Conservation (phyloP, 345 rosid species). For the Populus tremula region DNA sequence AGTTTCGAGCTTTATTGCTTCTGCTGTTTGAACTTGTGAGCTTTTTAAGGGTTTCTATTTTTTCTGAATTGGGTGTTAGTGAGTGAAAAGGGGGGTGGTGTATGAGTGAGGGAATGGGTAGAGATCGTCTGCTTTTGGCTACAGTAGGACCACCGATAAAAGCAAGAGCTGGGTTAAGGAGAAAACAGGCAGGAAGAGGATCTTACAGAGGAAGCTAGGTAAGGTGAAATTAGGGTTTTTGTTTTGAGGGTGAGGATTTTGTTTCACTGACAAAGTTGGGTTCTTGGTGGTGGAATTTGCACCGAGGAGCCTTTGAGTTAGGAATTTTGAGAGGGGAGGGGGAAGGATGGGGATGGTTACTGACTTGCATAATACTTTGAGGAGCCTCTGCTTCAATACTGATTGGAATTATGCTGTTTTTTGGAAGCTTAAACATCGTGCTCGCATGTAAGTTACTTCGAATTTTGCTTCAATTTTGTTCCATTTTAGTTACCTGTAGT, state of each 20-base stretch:
- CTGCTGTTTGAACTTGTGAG: conserved; percentile 11
- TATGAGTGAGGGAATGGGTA: conserved; percentile 65
- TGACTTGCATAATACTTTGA: conserved; percentile 53
- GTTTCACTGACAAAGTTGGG: conserved; percentile 18
- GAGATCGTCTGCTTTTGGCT: conserved; percentile 63
- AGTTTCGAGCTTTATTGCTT: conserved; percentile 7
- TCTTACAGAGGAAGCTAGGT: conserved; percentile 92
- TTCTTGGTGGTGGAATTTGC: conserved; percentile 3
- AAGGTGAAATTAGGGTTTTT: conserved; percentile 14
- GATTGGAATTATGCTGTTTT: conserved; percentile 84
- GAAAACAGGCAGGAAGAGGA: conserved; percentile 96
- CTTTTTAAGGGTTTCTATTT: not conserved
- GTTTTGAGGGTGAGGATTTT: conserved; percentile 9
- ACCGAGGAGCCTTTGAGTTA: conserved; percentile 5
- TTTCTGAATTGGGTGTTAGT: conserved; percentile 9
- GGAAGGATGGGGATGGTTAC: conserved; percentile 43
- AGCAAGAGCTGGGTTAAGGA: conserved; percentile 77
- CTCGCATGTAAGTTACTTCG: conserved; percentile 58
- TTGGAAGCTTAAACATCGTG: conserved; percentile 79
- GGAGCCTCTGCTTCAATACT: conserved; percentile 70
- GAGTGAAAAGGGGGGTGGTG: conserved; percentile 8
- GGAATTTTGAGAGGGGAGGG: conserved; percentile 10
- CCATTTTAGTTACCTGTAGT: not conserved
- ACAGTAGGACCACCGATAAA: conserved; percentile 86
- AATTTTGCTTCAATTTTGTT: not conserved